Evolutionary conservation across 1,284 basidiomycete genomes (phyloP), one percentile per base, ranked within the genome.

Genomic region (Heterobasidion parviporum): DNA sequence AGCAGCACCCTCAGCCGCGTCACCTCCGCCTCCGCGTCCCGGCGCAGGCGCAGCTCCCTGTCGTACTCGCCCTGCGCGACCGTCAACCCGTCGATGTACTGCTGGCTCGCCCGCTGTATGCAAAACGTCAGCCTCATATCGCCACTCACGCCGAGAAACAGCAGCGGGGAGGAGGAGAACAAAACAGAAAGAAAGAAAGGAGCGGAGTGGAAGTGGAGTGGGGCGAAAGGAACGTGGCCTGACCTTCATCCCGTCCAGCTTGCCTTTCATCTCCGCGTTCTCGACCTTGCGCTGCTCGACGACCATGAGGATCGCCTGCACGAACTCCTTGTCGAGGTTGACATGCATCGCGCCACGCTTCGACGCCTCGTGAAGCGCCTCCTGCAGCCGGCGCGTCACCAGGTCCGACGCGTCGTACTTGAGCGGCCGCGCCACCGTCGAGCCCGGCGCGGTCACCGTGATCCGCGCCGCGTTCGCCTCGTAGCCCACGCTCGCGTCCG

Each of bases 51-150:
- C 49, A 94, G 78, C 70, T 98, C 95, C 56, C 83, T 83, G 68
- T 97, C 94, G 67, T 95, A 98, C 68, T 98, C 95, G 54, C 89
- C 87, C 61, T 94, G 90, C 2, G 96, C 95, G 45, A 94, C 90
- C 0, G 87, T 88, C 55, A 98, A 76, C 14, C 96, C 95, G 61
- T 95, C 90, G 57, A 94, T 90, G 62, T 92, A 94, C 64, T 93
- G 90, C 66, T 92, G 90, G 68, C 92, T 96, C 49, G 87, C 82
- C 54, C 92, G 77, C 91, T 94, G 50, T 20, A 15, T 51, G 15
- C 32, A 66, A 45, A 58, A 52, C 34, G 48, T 32, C 18, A 9
- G 32, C 16, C 9, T 26, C 26, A 26, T 26, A 26, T 36, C 50
- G 38, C 33, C 50, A 35, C 18, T 15, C 52, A 43, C 12, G 32